A percentile compares a stretch with the other conserved stretches of the same genome.
phyloP scores from a whole-genome alignment of 495 filamentous ascomycete genomes.

The Aspergillus nidulans region DNA sequence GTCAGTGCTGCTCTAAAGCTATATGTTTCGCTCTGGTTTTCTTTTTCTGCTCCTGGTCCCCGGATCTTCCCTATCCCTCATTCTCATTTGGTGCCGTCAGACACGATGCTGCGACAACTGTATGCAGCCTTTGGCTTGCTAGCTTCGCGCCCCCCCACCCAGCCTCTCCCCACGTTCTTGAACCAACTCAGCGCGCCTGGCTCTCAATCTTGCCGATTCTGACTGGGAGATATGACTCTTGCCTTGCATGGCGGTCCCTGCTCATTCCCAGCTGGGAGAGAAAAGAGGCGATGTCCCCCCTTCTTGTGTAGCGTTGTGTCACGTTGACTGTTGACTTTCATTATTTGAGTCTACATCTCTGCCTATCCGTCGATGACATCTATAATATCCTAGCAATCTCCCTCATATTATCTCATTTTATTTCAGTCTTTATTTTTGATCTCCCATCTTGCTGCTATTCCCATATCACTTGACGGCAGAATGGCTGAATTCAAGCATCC shows the following conservation, averaged over 20 bases:
- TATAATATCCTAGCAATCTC: constrained; percentile 2
- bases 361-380: not conserved
- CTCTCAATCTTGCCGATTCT: not conserved
- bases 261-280: not conserved
- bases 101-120: constrained; percentile 1
- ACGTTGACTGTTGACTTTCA: constrained; percentile 5
- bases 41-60: constrained; percentile 2
- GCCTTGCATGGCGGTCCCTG: constrained; percentile 6
- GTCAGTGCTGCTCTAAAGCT: constrained; percentile 2
- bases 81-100: constrained; percentile 7
- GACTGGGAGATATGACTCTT: constrained; percentile 7
- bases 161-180: constrained; percentile 11
- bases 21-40: not conserved
- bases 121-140: constrained; percentile 6
- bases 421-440: not conserved
- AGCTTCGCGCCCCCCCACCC: constrained; percentile 7
- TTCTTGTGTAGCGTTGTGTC: constrained; percentile 12
- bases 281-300: constrained; percentile 6
- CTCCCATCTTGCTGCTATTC: not conserved
- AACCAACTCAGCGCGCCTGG: not conserved
- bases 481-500: constrained; percentile 26
- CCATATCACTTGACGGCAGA: constrained; percentile 1
- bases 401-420: not conserved
- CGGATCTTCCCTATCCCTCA: constrained; percentile 2
- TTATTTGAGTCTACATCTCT: not conserved